Evolutionary conservation across 257 asterid genomes (phyloP).

Genomic region (Solanum dulcamara): DNA sequence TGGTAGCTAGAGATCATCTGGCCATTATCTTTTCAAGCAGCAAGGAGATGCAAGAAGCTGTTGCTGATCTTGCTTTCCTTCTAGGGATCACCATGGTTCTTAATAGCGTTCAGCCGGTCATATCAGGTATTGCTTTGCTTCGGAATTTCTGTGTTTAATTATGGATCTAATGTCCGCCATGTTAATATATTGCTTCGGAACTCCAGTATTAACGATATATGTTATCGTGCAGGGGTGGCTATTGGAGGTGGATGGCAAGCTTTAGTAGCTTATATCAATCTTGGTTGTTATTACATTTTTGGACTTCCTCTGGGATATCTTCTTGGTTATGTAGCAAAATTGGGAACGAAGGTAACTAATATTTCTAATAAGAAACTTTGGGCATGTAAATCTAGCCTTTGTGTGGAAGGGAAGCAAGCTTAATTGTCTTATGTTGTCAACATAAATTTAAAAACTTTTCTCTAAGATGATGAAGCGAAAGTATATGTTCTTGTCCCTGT

Average conservation of each 20-base stretch:
- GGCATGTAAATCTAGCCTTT: not conserved
- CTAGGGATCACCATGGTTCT: conserved; percentile 71
- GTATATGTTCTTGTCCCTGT: not conserved
- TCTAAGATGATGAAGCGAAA: not conserved
- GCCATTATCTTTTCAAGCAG: conserved; percentile 49
- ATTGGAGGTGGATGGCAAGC: conserved; percentile 90
- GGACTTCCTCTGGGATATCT: conserved; percentile 60
- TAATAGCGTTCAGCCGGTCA: conserved; percentile 72
- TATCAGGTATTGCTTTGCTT: conserved; percentile 38
- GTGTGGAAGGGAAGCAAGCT: not conserved
- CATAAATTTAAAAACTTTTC: not conserved
- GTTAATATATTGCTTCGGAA: too few relatives aligned
- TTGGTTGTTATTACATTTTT: conserved; percentile 56
- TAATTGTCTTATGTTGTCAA: not conserved
- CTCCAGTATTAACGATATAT: too few relatives aligned
- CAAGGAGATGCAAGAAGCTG: conserved; percentile 53
- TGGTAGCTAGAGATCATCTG: conserved; percentile 32
- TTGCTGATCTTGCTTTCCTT: conserved; percentile 48
- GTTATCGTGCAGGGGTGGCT: conserved; percentile 83
- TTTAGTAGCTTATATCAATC: conserved; percentile 67
- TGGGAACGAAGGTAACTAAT: conserved; percentile 40
- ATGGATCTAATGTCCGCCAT: not conserved
- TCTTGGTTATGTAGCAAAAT: conserved; percentile 49
- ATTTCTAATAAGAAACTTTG: not conserved
- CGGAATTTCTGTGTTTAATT: not conserved